Evolutionary conservation across 2,329 filamentous ascomycete genomes (phyloP).

Genomic region (Bipolaris victoriae): DNA sequence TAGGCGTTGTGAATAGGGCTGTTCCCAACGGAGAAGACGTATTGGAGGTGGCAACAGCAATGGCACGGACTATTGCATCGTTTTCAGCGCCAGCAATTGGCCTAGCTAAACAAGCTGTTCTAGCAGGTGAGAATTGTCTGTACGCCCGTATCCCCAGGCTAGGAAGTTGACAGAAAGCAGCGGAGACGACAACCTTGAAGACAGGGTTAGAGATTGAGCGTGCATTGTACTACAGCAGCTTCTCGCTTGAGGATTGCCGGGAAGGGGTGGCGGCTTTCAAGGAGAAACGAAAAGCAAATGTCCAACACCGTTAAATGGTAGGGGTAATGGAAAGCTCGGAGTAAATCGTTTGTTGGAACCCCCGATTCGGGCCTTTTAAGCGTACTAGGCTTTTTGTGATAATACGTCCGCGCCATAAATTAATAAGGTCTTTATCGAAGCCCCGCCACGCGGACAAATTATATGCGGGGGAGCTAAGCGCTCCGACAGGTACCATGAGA

Average conservation of each 20-base stretch:
- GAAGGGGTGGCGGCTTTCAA: slow-evolving; percentile 53
- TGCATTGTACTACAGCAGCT: slow-evolving; percentile 44
- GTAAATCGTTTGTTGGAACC: background rate
- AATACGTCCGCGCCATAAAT: background rate
- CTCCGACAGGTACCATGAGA: background rate
- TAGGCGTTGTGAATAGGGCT: slow-evolving; percentile 50
- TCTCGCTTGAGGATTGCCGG: slow-evolving; percentile 50
- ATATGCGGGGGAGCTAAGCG: background rate
- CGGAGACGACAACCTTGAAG: slow-evolving; percentile 51
- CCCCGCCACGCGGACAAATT: background rate
- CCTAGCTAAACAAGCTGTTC: slow-evolving; percentile 54
- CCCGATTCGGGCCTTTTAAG: background rate
- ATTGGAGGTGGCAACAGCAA: slow-evolving; percentile 47
- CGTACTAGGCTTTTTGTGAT: background rate
- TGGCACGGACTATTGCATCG: slow-evolving; percentile 51
- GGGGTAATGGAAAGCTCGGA: background rate
- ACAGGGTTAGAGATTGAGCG: slow-evolving; percentile 50
- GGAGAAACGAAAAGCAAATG: slow-evolving; percentile 44
- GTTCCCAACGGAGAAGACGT: slow-evolving; percentile 47
- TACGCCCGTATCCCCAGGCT: slow-evolving; percentile 3
- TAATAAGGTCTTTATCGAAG: background rate
- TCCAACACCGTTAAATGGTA: slow-evolving; percentile 27
- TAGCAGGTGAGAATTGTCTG: slow-evolving; percentile 44
- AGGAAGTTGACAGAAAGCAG: slow-evolving; percentile 37
- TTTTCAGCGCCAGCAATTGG: slow-evolving; percentile 51